phyloP scores from a whole-genome alignment of 805 yeast species.

The Komagataella phaffii region DNA sequence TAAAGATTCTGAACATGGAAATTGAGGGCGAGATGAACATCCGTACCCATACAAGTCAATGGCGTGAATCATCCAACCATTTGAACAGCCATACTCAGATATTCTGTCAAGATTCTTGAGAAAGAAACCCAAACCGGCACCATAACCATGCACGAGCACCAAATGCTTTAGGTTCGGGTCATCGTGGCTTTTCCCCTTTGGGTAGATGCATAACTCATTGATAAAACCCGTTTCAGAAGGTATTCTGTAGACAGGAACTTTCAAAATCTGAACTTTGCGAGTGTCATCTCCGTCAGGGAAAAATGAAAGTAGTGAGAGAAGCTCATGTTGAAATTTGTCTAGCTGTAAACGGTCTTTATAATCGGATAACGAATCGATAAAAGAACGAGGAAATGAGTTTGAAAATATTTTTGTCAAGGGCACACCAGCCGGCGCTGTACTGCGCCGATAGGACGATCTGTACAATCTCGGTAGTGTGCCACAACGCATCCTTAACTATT shows the following conservation, averaged over 20 bases:
- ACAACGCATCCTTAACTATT: not conserved
- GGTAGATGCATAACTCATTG: slow-evolving; percentile 62
- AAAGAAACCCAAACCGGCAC: slow-evolving; percentile 80
- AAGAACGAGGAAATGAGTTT: slow-evolving; percentile 43
- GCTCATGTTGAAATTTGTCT: slow-evolving; percentile 22
- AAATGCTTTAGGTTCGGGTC: slow-evolving; percentile 27
- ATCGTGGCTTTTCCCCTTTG: slow-evolving; percentile 10
- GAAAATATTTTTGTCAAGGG: slow-evolving; percentile 42
- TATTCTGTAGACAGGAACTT: slow-evolving; percentile 37
- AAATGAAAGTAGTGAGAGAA: slow-evolving; percentile 46
- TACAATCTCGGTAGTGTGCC: not conserved
- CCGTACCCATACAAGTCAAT: slow-evolving; percentile 89
- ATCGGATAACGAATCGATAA: slow-evolving; percentile 40
- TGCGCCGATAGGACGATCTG: not conserved
- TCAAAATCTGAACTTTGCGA: slow-evolving; percentile 30
- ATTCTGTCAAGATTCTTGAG: slow-evolving; percentile 48
- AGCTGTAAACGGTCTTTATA: slow-evolving; percentile 19
- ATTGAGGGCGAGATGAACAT: slow-evolving; percentile 68
- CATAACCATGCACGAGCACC: slow-evolving; percentile 84
- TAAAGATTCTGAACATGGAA: slow-evolving; percentile 25
- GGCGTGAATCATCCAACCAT: slow-evolving; percentile 68
- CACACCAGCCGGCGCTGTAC: slow-evolving; percentile 43
- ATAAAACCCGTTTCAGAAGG: slow-evolving; percentile 31
- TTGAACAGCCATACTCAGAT: slow-evolving; percentile 31
- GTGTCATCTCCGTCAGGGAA: slow-evolving; percentile 38